phyloP scores from a whole-genome alignment of 169 alveolate genomes.

The Cryptosporidium tyzzeri region DNA sequence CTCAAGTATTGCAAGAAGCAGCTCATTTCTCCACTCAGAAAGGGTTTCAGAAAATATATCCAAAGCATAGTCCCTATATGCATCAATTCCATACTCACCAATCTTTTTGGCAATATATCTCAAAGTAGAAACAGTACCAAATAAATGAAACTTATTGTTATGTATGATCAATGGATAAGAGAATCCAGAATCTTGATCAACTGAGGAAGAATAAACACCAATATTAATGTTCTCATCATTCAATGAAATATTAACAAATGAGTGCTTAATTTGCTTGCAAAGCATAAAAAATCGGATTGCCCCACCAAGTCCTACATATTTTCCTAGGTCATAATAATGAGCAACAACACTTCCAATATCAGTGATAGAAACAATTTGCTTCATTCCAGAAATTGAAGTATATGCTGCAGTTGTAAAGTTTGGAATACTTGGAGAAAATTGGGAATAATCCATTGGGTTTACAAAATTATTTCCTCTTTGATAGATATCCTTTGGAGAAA shows the following conservation, averaged over 20 bases:
- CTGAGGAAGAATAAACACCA: slow-evolving; percentile 17
- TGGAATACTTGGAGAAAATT: slow-evolving; percentile 50
- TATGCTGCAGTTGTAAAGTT: slow-evolving; percentile 66
- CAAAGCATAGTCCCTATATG: slow-evolving; percentile 53
- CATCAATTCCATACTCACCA: slow-evolving; percentile 74
- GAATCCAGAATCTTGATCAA: slow-evolving; percentile 9
- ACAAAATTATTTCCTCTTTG: slow-evolving; percentile 17
- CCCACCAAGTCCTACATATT: slow-evolving; percentile 68
- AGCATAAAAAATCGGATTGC: slow-evolving; percentile 64
- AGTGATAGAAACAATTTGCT: slow-evolving; percentile 53
- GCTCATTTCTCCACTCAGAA: slow-evolving; percentile 49
- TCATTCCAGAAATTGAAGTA: slow-evolving; percentile 61
- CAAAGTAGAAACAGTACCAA: slow-evolving; percentile 45
- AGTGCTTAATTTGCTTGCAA: slow-evolving; percentile 67
- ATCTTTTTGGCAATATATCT: slow-evolving; percentile 61
- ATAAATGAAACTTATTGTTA: slow-evolving; percentile 31
- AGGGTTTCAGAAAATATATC: slow-evolving; percentile 38
- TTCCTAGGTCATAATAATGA: slow-evolving; percentile 63
- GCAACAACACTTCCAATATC: slow-evolving; percentile 69
- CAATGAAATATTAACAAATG: slow-evolving; percentile 50
- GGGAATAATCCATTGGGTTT: slow-evolving; percentile 52
- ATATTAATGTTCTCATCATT: slow-evolving; percentile 39
- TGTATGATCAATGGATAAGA: slow-evolving; percentile 54
- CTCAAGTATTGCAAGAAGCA: slow-evolving; percentile 57
- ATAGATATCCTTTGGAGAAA: slow-evolving; percentile 22